Conservation (phyloP, 139 green algal species). For the Coelastrella sp. region DNA sequence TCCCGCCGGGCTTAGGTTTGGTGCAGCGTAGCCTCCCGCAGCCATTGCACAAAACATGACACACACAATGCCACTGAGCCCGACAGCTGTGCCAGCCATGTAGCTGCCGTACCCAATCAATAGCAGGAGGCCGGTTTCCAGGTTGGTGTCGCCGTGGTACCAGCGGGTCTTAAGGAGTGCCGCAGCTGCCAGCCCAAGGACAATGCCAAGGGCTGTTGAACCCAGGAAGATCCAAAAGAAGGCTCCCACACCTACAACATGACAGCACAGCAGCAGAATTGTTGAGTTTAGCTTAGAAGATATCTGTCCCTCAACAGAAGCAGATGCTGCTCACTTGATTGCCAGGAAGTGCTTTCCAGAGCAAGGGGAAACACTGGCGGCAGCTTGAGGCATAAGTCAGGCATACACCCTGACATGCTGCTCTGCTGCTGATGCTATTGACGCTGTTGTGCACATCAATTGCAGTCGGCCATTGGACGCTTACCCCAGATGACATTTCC, state of each 20-base stretch:
- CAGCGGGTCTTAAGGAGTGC: slow-evolving; percentile 51
- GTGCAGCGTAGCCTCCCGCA: slow-evolving; percentile 36
- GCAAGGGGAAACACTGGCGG: too few relatives aligned
- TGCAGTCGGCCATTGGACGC: too few relatives aligned
- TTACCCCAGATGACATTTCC: slow-evolving; percentile 62
- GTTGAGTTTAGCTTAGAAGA: slow-evolving; percentile 6
- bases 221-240: slow-evolving; percentile 73
- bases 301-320: too few relatives aligned
- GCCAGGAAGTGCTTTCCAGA: too few relatives aligned
- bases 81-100: slow-evolving; percentile 38
- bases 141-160: slow-evolving; percentile 39
- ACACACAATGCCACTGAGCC: slow-evolving; percentile 77
- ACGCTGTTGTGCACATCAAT: too few relatives aligned
- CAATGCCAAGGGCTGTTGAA: slow-evolving; percentile 66
- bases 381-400: too few relatives aligned
- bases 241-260: slow-evolving; percentile 46
- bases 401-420: too few relatives aligned
- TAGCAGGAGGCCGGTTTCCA: slow-evolving; percentile 65
- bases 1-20: not conserved
- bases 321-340: too few relatives aligned
- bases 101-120: slow-evolving; percentile 63
- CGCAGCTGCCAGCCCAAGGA: slow-evolving; percentile 59
- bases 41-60: slow-evolving; percentile 82
- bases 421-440: not conserved
- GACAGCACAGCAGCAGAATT: not conserved